A percentile compares a stretch with the other conserved stretches of the same genome.
phyloP scores from a whole-genome alignment of 192 early-diverging fungal species.

The Phycomyces nitens region DNA sequence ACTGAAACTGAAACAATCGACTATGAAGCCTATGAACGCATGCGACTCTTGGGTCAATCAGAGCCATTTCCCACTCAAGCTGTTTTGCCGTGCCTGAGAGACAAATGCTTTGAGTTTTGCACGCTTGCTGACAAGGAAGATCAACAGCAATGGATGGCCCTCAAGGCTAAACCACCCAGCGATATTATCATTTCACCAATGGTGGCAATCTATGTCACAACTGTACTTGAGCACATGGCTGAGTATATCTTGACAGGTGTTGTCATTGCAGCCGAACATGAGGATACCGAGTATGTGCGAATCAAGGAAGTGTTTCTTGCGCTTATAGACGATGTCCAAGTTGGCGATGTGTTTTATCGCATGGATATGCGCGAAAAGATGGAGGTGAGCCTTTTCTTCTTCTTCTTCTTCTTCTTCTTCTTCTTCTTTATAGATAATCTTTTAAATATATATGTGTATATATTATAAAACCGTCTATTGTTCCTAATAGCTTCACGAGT shows the following conservation, averaged over 20 bases:
- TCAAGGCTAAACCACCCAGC: constrained; percentile 4
- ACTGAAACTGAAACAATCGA: constrained; percentile 46
- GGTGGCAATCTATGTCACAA: constrained; percentile 57
- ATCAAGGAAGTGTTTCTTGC: constrained; percentile 49
- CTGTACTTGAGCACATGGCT: constrained; percentile 56
- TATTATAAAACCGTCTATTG: not conserved
- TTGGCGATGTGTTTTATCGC: constrained; percentile 43
- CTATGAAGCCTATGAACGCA: constrained; percentile 30
- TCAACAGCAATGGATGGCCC: constrained; percentile 15
- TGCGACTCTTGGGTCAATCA: constrained; percentile 22
- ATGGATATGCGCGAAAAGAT: constrained; percentile 40
- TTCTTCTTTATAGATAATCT: too few relatives aligned
- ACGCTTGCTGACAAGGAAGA: constrained; percentile 48
- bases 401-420: too few relatives aligned
- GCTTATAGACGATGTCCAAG: constrained; percentile 49
- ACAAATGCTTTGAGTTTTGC: constrained; percentile 53
- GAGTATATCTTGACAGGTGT: constrained; percentile 50
- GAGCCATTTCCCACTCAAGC: constrained; percentile 19
- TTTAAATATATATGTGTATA: too few relatives aligned
- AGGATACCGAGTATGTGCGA: constrained; percentile 50
- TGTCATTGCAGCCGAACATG: constrained; percentile 46
- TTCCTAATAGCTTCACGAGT: too few relatives aligned
- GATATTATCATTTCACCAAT: constrained; percentile 31
- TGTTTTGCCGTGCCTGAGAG: constrained; percentile 47
- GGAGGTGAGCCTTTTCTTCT: constrained; percentile 21